These are phyloP conservation scores for Dactylellina drechsleri DNA, from an alignment of 2,329 filamentous ascomycete genomes.

Conservation along the genomic window DNA sequence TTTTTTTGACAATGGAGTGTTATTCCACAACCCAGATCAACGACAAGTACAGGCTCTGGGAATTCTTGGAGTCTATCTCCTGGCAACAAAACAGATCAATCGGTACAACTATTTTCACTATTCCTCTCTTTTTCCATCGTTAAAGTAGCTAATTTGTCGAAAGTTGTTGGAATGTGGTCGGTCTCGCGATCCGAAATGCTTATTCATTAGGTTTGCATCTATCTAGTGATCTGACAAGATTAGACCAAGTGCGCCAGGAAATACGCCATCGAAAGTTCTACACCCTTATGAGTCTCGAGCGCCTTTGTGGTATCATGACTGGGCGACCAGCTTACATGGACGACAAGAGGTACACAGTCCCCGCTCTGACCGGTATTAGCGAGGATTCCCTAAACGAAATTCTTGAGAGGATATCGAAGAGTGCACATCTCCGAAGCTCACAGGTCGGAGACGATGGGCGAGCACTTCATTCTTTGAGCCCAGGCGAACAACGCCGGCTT, in stretches of 20 bases:
- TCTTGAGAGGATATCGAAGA: too few species aligned
- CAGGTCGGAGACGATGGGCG: neutral
- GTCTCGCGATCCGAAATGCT: conserved; percentile 56
- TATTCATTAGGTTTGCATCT: conserved; percentile 57
- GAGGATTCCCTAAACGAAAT: conserved; percentile 38
- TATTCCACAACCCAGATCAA: conserved; percentile 56
- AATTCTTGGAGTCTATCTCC: conserved; percentile 56
- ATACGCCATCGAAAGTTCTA: conserved; percentile 50
- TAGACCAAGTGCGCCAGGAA: conserved; percentile 55
- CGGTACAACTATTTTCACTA: conserved; percentile 49
- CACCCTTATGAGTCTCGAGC: conserved; percentile 54
- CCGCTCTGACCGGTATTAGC: conserved; percentile 35
- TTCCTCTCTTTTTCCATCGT: neutral
- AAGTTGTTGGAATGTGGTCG: conserved; percentile 58
- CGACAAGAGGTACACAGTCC: conserved; percentile 41
- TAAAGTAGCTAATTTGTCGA: conserved; percentile 11
- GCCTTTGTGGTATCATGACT: conserved; percentile 57
- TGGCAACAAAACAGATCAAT: conserved; percentile 57
- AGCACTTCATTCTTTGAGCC: conserved; percentile 14
- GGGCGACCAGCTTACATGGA: conserved; percentile 58
- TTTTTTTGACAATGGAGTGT: conserved; percentile 53
- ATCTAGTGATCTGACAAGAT: conserved; percentile 55
- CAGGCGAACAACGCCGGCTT: conserved; percentile 12
- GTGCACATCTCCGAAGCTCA: too few species aligned
- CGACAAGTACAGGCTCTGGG: conserved; percentile 56